Percentiles rank a stretch among this genome's conserved stretches.
phyloP scores from a whole-genome alignment of 345 rosid genomes.

The Anastatica hierochuntica region DNA sequence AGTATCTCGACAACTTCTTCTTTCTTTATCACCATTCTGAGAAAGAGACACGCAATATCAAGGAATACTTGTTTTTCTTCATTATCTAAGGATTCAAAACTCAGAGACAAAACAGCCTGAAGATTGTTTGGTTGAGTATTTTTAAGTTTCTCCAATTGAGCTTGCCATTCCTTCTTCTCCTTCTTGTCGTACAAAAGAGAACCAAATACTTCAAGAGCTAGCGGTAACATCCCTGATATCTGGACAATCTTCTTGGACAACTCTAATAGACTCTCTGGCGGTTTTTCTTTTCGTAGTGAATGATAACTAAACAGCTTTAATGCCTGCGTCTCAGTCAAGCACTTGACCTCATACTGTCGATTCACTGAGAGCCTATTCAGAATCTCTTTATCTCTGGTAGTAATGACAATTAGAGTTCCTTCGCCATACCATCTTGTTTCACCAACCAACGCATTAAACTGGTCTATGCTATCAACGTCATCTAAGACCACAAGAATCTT shows the following conservation, averaged over 20 bases:
- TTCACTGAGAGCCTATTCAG: slow-evolving; percentile 24
- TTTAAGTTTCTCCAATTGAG: slow-evolving; percentile 33
- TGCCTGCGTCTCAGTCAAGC: slow-evolving; percentile 29
- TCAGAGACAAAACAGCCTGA: slow-evolving; percentile 39
- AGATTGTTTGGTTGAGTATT: slow-evolving; percentile 22
- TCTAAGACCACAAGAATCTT: slow-evolving; percentile 45
- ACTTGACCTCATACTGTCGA: slow-evolving; percentile 36
- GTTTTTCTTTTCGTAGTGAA: slow-evolving; percentile 47
- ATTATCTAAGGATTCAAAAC: slow-evolving; percentile 41
- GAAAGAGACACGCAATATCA: slow-evolving; percentile 61
- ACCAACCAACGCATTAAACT: slow-evolving; percentile 39
- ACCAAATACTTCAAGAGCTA: slow-evolving; percentile 75
- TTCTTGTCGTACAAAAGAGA: slow-evolving; percentile 40
- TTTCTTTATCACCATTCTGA: slow-evolving; percentile 29
- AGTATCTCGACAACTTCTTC: slow-evolving; percentile 41
- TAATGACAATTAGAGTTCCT: slow-evolving; percentile 48
- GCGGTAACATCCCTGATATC: slow-evolving; percentile 42
- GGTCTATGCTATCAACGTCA: slow-evolving; percentile 38
- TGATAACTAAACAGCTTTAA: slow-evolving; percentile 48
- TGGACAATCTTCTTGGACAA: slow-evolving; percentile 36
- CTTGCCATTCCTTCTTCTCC: slow-evolving; percentile 42
- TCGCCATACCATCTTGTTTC: slow-evolving; percentile 33
- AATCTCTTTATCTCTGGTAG: slow-evolving; percentile 41
- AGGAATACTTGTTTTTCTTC: slow-evolving; percentile 45
- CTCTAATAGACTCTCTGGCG: slow-evolving; percentile 17